phyloP scores from a whole-genome alignment of 2,329 filamentous ascomycete genomes.

The Alternaria sp. region DNA sequence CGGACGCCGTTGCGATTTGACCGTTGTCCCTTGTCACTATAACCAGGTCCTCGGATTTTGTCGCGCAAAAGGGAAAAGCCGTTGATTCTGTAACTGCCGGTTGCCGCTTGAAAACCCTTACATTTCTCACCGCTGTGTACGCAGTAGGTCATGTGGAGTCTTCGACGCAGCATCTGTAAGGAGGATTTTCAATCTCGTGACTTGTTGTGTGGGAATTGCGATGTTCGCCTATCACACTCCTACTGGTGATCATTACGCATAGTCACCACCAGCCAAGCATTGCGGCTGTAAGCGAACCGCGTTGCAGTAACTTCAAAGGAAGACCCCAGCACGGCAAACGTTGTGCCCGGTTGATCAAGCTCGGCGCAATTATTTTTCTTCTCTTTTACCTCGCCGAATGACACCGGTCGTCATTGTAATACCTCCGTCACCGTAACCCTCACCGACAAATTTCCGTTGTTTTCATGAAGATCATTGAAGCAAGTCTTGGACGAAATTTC shows the following conservation, averaged over 20 bases:
- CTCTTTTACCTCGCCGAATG: background rate
- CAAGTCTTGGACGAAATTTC: background rate
- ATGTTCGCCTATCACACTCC: constrained; percentile 7
- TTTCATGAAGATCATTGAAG: background rate
- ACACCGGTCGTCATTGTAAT: background rate
- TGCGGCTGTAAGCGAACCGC: constrained; percentile 12
- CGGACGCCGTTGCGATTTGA: constrained; percentile 15
- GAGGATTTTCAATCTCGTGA: constrained; percentile 13
- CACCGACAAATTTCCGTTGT: constrained; percentile 7
- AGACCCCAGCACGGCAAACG: constrained; percentile 7
- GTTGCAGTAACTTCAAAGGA: constrained; percentile 1
- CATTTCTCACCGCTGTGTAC: constrained; percentile 8
- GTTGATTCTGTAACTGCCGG: constrained; percentile 20
- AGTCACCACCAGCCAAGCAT: constrained; percentile 6
- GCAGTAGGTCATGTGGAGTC: background rate
- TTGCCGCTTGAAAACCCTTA: constrained; percentile 2
- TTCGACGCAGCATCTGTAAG: background rate
- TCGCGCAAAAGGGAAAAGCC: constrained; percentile 10
- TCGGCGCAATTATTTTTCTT: constrained; percentile 11
- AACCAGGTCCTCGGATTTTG: constrained; percentile 22
- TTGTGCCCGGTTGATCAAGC: constrained; percentile 4
- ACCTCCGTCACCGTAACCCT: background rate
- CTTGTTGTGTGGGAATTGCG: constrained; percentile 8
- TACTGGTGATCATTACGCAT: constrained; percentile 4
- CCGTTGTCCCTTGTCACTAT: constrained; percentile 13